Percentiles rank a stretch among this genome's conserved stretches.
Evolutionary conservation across 176 grass and related monocot species (phyloP).

Genomic region (Stipa capillata): DNA sequence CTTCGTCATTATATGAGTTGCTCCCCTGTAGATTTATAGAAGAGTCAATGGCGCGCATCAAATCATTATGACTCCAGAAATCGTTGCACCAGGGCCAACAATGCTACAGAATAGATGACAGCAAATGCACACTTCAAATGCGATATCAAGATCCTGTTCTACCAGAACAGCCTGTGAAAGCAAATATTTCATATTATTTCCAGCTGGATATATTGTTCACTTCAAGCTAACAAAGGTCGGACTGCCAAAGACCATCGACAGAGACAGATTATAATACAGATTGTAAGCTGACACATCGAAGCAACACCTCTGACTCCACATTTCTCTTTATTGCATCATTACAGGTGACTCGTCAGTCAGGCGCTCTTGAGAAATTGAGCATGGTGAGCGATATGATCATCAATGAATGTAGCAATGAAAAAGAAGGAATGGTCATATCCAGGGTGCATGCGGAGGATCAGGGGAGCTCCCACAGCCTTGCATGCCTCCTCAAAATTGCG

Average conservation of each 20-base stretch:
- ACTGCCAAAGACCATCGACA: not conserved
- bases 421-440: conserved; percentile 94
- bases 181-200: conserved; percentile 20
- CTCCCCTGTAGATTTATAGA: too few species aligned
- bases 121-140: not conserved
- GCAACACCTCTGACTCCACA: not conserved
- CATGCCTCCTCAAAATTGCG: conserved; percentile 73
- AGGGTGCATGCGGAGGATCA: conserved; percentile 67
- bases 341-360: not conserved
- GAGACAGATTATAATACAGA: not conserved
- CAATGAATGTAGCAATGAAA: conserved; percentile 82
- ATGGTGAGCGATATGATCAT: conserved; percentile 84
- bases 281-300: not conserved
- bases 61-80: not conserved
- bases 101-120: not conserved
- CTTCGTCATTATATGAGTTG: too few species aligned
- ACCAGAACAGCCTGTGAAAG: too few species aligned
- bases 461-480: conserved; percentile 46
- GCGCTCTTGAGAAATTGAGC: conserved; percentile 52
- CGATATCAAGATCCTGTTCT: too few species aligned
- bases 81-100: not conserved
- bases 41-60: too few species aligned
- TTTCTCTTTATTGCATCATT: too few species aligned
- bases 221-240: not conserved
- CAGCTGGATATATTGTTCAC: conserved; percentile 3